Evolutionary conservation across 2,329 filamentous ascomycete genomes (phyloP).

Genomic region (Trichoderma koningiopsis): DNA sequence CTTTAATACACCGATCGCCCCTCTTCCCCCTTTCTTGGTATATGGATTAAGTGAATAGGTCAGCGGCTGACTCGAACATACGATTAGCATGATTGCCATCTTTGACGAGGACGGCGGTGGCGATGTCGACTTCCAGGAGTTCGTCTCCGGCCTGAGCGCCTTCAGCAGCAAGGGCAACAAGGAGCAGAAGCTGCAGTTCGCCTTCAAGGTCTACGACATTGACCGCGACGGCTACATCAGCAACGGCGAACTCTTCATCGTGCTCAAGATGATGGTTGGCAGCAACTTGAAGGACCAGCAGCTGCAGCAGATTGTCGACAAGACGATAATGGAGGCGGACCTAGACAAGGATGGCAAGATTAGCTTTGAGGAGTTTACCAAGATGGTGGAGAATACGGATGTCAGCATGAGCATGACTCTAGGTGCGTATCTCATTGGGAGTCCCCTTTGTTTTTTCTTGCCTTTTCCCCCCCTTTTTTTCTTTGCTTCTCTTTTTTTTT

Average conservation of each 20-base stretch:
- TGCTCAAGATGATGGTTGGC: slow-evolving; percentile 99
- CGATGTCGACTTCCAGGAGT: slow-evolving; percentile 98
- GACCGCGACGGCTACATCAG: slow-evolving; percentile 98
- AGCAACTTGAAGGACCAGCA: slow-evolving; percentile 99
- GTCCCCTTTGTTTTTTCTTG: background rate
- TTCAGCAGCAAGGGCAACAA: slow-evolving; percentile 99
- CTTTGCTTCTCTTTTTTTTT: background rate
- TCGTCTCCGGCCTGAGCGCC: slow-evolving; percentile 90
- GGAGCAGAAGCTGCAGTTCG: slow-evolving; percentile 96
- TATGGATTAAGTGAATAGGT: background rate
- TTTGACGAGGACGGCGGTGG: slow-evolving; percentile 98
- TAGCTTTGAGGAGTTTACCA: slow-evolving; percentile 97
- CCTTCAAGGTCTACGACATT: slow-evolving; percentile 99
- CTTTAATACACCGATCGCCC: slow-evolving; percentile 12
- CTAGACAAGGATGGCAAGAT: slow-evolving; percentile 96
- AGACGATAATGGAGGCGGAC: slow-evolving; percentile 99
- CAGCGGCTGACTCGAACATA: background rate
- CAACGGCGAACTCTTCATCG: slow-evolving; percentile 98
- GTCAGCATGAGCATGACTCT: slow-evolving; percentile 75
- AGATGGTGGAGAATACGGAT: slow-evolving; percentile 97
- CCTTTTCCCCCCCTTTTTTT: background rate
- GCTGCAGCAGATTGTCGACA: slow-evolving; percentile 98
- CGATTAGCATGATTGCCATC: slow-evolving; percentile 88
- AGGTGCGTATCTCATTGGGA: slow-evolving; percentile 49
- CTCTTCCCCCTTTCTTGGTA: background rate